These are phyloP conservation scores for Cyclostephanos invisitatus DNA, from an alignment of 108 stramenopile species.

Conservation along the genomic window DNA sequence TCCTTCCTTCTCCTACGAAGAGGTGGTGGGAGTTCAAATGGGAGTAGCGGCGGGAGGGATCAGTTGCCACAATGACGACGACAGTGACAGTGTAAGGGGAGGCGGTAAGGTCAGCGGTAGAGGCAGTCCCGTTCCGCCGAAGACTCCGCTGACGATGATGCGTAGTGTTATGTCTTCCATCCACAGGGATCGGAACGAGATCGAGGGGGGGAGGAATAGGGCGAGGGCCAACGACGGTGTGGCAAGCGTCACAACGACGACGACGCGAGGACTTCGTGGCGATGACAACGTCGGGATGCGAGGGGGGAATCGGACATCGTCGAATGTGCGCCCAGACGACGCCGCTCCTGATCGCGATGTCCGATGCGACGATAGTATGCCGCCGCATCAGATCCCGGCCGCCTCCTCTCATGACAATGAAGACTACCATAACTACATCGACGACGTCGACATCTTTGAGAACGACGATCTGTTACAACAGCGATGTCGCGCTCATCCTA, in stretches of 20 bases:
- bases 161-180: conserved; percentile 26
- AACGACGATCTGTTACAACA: conserved; percentile 8
- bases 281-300: not conserved
- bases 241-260: not conserved
- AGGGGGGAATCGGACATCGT: conserved; percentile 4
- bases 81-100: not conserved
- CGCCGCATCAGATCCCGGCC: not conserved
- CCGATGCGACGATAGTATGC: not conserved
- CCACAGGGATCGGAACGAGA: conserved; percentile 31
- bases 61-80: conserved; percentile 2
- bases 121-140: conserved; percentile 7
- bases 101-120: not conserved
- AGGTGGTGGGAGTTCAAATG: not conserved
- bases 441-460: conserved; percentile 1
- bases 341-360: not conserved
- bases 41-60: not conserved
- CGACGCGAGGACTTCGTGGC: not conserved
- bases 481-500: not conserved
- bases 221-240: not conserved
- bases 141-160: conserved; percentile 46
- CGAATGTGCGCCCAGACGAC: conserved; percentile 5
- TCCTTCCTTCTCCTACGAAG: conserved; percentile 3
- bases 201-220: conserved; percentile 24
- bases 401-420: not conserved
- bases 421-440: conserved; percentile 20